Evolutionary conservation across 495 filamentous ascomycete genomes (phyloP).

Genomic region (Neurospora terricola): DNA sequence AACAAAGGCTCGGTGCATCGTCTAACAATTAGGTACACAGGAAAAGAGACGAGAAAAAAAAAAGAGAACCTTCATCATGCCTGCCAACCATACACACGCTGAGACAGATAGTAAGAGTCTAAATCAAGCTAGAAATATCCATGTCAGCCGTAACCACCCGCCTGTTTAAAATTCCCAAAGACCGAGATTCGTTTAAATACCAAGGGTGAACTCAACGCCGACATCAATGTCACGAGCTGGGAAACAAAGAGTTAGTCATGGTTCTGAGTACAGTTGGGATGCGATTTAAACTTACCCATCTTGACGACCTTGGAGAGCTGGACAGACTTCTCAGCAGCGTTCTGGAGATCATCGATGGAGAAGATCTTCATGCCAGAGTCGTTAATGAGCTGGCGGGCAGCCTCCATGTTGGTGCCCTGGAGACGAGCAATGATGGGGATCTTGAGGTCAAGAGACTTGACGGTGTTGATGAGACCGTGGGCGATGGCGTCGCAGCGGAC

Average conservation of each 20-base stretch:
- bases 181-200: conserved; percentile 52
- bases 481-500: conserved; percentile 97
- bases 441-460: conserved; percentile 84
- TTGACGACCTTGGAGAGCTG: conserved; percentile 99
- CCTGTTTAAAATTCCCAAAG: not conserved
- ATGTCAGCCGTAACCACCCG: not conserved
- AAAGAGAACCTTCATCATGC: not conserved
- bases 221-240: conserved; percentile 92
- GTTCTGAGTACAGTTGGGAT: not conserved
- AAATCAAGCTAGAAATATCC: not conserved
- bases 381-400: conserved; percentile 91
- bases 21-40: not conserved
- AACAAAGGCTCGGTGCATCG: not conserved
- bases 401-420: conserved; percentile 98
- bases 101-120: not conserved
- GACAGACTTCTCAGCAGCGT: conserved; percentile 92
- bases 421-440: conserved; percentile 93
- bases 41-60: not conserved
- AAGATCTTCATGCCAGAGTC: conserved; percentile 99
- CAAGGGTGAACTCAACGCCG: conserved; percentile 92
- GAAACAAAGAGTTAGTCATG: conserved; percentile 1
- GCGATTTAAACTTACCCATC: conserved; percentile 55
- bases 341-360: conserved; percentile 96
- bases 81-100: not conserved
- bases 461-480: conserved; percentile 88